Base-by-base conservation (phyloP, 805 yeast species). In the Suhomyces prunicola region DNA sequence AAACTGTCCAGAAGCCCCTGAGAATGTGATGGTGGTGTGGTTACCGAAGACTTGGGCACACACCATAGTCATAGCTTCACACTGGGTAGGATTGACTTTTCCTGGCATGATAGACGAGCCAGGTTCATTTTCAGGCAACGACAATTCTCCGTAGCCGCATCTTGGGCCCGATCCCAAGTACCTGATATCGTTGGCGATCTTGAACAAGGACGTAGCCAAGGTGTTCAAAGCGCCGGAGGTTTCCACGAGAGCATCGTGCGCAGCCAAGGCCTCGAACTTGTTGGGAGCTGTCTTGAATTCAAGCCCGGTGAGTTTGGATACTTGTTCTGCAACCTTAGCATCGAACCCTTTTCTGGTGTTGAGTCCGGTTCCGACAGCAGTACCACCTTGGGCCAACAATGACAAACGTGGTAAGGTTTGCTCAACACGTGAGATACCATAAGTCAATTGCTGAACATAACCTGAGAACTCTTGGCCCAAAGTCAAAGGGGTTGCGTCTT, bases 81-180 rank as follows among this genome's bases (percentile, higher is more conserved):
- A 66, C 58, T 71, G 76, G 31, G 76, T 71, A 27, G 76, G 76
- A 63, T 71, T 71, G 53, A 71, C 76, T 61, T 71, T 71, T 39
- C 76, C 76, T 6, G 76, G 76, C 76, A 71, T 71, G 54, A 71
- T 71, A n/a, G 73, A 68, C 52, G 74, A 71, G 48, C 76, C 76
- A 8, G 76, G 76, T 55, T 71, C 76, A 56, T 70, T 70, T 56
- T 70, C 74, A 13, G 76, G 76, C 55, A 71, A 65, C 17, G 70
- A 57, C 58, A 71, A 68, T 59, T 71, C 76, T 7, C 76, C 76
- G 60, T 71, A 71, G 17, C 76, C 76, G 58, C 76, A 71, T 61
- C 76, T 63, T 31, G 76, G 76, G 46, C 76, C 76, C 7, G 72
- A 68, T 23, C 76, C 76, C 57, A 71, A 64, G 65, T 71, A 71